A percentile compares a stretch with the other conserved stretches of the same genome.
Evolutionary conservation across 345 rosid species (phyloP).

Genomic region (Bruguiera gymnorhiza): DNA sequence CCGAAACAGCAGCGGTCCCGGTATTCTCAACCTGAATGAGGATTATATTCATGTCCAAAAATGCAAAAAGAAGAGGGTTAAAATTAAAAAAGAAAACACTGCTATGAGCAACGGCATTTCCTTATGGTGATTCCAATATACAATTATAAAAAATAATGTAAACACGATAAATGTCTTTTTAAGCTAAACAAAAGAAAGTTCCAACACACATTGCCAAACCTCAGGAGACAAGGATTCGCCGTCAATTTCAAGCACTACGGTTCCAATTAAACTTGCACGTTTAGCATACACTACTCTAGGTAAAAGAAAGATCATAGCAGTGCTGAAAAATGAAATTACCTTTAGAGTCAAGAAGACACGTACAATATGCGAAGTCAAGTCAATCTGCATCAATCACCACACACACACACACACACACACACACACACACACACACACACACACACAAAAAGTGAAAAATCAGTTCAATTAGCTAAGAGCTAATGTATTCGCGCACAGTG

Average conservation of each 20-base stretch:
- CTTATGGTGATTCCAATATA: no score
- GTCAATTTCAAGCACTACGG: no score
- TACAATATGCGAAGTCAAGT: conserved; percentile 79
- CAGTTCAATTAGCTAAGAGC: background rate
- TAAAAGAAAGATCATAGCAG: background rate
- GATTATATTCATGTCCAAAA: conserved; percentile 6
- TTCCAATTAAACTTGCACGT: no score
- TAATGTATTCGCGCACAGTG: background rate
- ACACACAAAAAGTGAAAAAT: background rate
- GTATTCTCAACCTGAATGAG: conserved; percentile 67
- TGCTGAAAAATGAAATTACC: conserved; percentile 45
- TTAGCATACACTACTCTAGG: no score
- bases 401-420: no score
- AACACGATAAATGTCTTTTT: background rate
- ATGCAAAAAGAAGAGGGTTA: background rate
- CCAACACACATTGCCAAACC: no score
- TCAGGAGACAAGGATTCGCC: no score
- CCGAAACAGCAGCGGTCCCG: conserved; percentile 59
- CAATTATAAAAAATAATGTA: background rate
- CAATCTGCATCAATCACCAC: conserved; percentile 64
- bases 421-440: no score
- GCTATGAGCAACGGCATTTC: no score
- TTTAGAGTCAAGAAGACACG: conserved; percentile 79
- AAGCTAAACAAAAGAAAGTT: background rate
- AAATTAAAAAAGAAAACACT: background rate